Evolutionary conservation across 345 rosid species (phyloP).

Genomic region (Draba incana): DNA sequence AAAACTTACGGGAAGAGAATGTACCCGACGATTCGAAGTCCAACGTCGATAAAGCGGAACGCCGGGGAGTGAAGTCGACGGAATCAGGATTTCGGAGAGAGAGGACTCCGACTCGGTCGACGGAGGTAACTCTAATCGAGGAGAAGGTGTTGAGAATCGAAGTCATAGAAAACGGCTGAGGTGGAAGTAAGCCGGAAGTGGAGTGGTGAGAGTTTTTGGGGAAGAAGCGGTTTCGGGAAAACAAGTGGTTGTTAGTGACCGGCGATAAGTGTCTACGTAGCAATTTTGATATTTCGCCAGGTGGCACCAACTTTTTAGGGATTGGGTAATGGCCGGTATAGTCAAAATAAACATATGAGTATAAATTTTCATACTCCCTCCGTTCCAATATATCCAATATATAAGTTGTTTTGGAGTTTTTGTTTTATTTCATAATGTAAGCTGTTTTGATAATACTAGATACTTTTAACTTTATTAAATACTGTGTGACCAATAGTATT

Average conservation of each 20-base stretch:
- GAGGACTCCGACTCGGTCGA: conserved; percentile 35
- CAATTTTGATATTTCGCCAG: conserved; percentile 9
- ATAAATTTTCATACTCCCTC: too few species aligned
- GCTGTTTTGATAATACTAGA: too few species aligned
- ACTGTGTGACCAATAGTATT: too few species aligned
- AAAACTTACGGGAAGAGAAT: background rate
- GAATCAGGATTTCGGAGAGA: conserved; percentile 48
- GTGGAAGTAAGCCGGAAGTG: conserved; percentile 26
- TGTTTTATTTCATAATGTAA: too few species aligned
- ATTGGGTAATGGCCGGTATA: background rate
- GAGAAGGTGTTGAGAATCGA: conserved; percentile 57
- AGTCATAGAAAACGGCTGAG: conserved; percentile 55
- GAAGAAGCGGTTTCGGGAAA: conserved; percentile 30
- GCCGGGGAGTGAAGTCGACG: conserved; percentile 50
- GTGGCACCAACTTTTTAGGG: background rate
- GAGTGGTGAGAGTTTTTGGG: conserved; percentile 21
- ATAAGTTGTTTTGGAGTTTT: too few species aligned
- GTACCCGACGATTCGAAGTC: conserved; percentile 21
- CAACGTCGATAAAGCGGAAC: conserved; percentile 8
- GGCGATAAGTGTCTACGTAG: conserved; percentile 39
- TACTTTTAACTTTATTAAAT: too few species aligned
- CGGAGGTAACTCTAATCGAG: conserved; percentile 41
- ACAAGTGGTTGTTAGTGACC: conserved; percentile 30
- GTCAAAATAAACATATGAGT: too few species aligned
- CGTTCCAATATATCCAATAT: too few species aligned